These are phyloP conservation scores for Paecilomyces variotii DNA, from an alignment of 2,329 filamentous ascomycete genomes.

Conservation along the genomic window DNA sequence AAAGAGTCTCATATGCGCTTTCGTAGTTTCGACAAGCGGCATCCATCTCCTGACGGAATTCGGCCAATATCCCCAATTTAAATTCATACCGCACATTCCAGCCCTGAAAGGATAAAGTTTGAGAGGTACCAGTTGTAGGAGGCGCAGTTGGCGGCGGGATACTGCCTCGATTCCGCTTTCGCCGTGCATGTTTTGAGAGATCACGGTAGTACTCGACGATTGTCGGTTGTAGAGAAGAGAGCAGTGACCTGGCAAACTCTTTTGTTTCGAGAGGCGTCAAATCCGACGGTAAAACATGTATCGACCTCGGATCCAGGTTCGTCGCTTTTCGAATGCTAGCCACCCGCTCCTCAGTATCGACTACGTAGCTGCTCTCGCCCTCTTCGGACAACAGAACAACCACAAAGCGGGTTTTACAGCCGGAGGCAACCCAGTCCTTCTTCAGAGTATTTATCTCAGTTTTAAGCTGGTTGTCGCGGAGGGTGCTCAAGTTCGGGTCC, in stretches of 20 bases:
- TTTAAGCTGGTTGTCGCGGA: constrained; percentile 83
- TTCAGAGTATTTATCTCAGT: constrained; percentile 75
- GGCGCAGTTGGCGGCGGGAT: constrained; percentile 75
- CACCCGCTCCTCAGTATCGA: constrained; percentile 66
- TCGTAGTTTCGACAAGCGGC: constrained; percentile 78
- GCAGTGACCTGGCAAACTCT: constrained; percentile 64
- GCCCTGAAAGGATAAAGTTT: constrained; percentile 72
- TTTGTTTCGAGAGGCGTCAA: constrained; percentile 63
- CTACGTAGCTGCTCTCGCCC: constrained; percentile 52
- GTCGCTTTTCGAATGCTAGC: constrained; percentile 71
- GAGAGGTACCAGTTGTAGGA: constrained; percentile 74
- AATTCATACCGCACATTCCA: constrained; percentile 96
- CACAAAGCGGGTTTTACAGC: constrained; percentile 67
- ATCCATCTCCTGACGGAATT: constrained; percentile 90
- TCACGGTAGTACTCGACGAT: constrained; percentile 90
- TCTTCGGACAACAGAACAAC: constrained; percentile 72
- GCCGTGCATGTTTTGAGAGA: constrained; percentile 80
- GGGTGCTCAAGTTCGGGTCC: constrained; percentile 63
- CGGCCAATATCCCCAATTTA: constrained; percentile 82
- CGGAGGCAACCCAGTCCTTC: constrained; percentile 49
- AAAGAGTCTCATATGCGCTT: constrained; percentile 73
- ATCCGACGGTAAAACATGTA: constrained; percentile 75
- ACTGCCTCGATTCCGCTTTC: constrained; percentile 73
- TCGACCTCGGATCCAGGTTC: constrained; percentile 70
- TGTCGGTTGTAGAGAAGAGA: constrained; percentile 63